A percentile compares a stretch with the other conserved stretches of the same genome.
These are phyloP conservation scores for Ceratocystis huliohia DNA, from an alignment of 2,329 filamentous ascomycete genomes.

Conservation along the genomic window DNA sequence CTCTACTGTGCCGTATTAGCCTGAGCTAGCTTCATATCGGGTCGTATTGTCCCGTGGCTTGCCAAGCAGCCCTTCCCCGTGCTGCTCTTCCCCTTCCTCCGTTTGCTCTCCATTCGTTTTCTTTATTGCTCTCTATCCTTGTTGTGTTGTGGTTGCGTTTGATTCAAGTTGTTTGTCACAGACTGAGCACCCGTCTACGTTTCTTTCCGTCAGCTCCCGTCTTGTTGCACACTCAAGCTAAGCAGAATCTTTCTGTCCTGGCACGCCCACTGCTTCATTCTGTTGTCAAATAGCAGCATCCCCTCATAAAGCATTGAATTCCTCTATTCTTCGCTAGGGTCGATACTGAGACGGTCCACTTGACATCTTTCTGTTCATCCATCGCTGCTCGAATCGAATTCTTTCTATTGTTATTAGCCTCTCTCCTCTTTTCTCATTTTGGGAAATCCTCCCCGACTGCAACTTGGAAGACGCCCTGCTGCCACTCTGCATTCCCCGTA, in stretches of 20 bases:
- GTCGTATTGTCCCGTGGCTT: background rate
- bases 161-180: slow-evolving; percentile 16
- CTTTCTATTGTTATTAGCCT: background rate
- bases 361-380: background rate
- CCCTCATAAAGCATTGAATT: background rate
- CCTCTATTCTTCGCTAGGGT: background rate
- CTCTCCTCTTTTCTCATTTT: slow-evolving; percentile 12
- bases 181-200: slow-evolving; percentile 10
- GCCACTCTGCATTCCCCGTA: background rate
- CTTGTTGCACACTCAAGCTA: background rate
- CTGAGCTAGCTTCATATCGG: background rate
- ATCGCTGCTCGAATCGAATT: background rate
- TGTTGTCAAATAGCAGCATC: background rate
- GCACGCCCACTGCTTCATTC: background rate
- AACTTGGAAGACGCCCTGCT: background rate
- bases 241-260: background rate
- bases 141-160: slow-evolving; percentile 1
- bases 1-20: background rate
- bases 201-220: slow-evolving; percentile 4
- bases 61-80: slow-evolving; percentile 23
- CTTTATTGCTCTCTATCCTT: slow-evolving; percentile 7
- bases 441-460: background rate
- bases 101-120: slow-evolving; percentile 3
- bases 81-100: background rate
- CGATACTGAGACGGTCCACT: background rate